phyloP scores from a whole-genome alignment of 2,329 filamentous ascomycete genomes.

The Aspergillus terreus region DNA sequence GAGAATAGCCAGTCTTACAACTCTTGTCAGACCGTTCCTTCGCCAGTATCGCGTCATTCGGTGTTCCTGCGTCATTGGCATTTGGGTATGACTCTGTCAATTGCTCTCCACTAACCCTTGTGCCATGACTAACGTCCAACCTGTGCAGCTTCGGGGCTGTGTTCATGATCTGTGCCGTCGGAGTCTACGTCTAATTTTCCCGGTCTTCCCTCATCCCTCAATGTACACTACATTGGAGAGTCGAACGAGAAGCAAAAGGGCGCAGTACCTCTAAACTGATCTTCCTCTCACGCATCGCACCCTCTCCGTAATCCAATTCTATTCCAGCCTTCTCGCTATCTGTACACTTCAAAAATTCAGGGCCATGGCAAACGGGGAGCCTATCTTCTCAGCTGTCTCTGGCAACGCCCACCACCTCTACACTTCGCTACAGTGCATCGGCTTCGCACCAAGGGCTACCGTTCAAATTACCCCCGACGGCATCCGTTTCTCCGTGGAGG shows the following conservation, averaged over 20 bases:
- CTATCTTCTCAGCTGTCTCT: conserved; percentile 59
- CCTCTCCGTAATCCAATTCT: conserved; percentile 13
- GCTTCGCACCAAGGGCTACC: conserved; percentile 57
- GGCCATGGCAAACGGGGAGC: conserved; percentile 23
- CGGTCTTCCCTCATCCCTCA: conserved; percentile 16
- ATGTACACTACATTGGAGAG: conserved; percentile 35
- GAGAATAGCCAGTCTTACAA: neutral
- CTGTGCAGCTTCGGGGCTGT: conserved; percentile 77
- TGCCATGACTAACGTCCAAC: conserved; percentile 7
- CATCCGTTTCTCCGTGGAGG: conserved; percentile 81
- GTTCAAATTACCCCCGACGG: conserved; percentile 80
- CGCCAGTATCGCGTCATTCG: conserved; percentile 70
- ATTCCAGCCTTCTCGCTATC: conserved; percentile 4
- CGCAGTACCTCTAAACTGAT: conserved; percentile 30
- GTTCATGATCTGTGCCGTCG: conserved; percentile 98
- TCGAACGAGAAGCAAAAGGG: conserved; percentile 19
- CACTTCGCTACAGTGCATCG: conserved; percentile 59
- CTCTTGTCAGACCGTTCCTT: conserved; percentile 68
- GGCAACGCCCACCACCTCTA: conserved; percentile 60
- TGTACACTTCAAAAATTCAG: conserved; percentile 6
- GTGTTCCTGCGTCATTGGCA: conserved; percentile 80
- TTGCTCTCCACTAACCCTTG: conserved; percentile 1
- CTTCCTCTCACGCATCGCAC: conserved; percentile 17
- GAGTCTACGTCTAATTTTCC: conserved; percentile 80
- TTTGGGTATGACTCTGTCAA: conserved; percentile 67